Conservation (phyloP, 352 stramenopile species). For the Phytophthora ohioensis region DNA sequence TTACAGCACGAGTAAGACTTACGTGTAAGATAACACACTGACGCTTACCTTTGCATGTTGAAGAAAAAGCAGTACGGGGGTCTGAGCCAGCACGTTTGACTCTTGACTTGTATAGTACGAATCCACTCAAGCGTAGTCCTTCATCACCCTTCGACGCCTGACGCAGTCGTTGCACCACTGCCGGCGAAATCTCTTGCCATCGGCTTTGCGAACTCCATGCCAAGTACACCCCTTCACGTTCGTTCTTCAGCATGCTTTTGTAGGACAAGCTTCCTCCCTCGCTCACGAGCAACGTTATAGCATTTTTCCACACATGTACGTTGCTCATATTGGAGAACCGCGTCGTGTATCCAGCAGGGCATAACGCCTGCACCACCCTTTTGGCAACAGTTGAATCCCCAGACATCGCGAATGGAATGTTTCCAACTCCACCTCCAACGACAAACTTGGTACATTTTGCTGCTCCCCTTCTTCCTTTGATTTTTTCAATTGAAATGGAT, state of each 20-base stretch:
- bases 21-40: no score
- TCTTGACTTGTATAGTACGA: conserved; percentile 5
- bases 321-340: conserved; percentile 51
- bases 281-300: conserved; percentile 63
- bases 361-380: conserved; percentile 53
- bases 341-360: conserved; percentile 26
- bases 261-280: neutral
- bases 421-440: conserved; percentile 42
- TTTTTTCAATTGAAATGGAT: conserved; percentile 6
- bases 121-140: neutral
- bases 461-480: neutral
- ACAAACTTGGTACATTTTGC: conserved; percentile 13
- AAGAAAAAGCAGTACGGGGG: conserved; percentile 1
- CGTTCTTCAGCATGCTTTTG: neutral
- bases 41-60: conserved; percentile 4
- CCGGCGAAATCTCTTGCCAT: neutral
- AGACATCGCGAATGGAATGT: conserved; percentile 59
- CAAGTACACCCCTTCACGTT: neutral
- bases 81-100: neutral
- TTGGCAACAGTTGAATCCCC: conserved; percentile 53
- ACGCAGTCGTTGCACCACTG: neutral
- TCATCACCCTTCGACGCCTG: neutral
- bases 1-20: neutral
- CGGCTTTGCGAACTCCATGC: neutral
- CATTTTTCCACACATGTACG: conserved; percentile 56